These are phyloP conservation scores for Pelargonium fulgidum DNA, from an alignment of 441 rosid genomes.

Conservation along the genomic window DNA sequence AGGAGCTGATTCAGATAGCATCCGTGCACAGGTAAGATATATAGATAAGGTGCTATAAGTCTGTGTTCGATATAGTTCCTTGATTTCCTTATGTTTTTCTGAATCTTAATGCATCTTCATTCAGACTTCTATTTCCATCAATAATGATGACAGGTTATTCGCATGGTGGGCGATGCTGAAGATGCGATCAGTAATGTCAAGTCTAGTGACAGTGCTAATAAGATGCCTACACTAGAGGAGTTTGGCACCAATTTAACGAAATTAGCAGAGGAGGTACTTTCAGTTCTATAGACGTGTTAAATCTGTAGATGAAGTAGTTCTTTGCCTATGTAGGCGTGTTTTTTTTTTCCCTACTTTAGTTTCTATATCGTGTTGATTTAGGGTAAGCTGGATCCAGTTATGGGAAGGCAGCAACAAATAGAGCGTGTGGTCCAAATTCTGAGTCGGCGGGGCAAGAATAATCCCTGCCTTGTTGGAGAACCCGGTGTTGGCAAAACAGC, in stretches of 20 bases:
- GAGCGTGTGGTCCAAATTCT: constrained; percentile 86
- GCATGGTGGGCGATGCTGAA: constrained; percentile 95
- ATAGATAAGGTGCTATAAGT: background rate
- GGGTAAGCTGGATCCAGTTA: constrained; percentile 97
- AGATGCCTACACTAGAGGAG: constrained; percentile 97
- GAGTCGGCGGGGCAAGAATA: constrained; percentile 88
- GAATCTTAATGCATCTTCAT: background rate
- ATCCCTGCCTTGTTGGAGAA: constrained; percentile 97
- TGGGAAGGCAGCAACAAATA: constrained; percentile 85
- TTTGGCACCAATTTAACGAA: constrained; percentile 96
- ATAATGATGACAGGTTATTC: constrained; percentile 54
- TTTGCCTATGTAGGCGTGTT: background rate
- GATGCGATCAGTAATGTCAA: constrained; percentile 70
- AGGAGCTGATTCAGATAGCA: constrained; percentile 83
- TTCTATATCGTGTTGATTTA: constrained; percentile 15
- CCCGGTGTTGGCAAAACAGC: constrained; percentile 99
- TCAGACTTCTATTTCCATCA: background rate
- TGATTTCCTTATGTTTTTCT: no score
- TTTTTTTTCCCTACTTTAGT: background rate
- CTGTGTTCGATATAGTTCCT: no score
- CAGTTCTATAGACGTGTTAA: background rate
- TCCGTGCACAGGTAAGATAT: constrained; percentile 76
- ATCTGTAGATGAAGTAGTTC: background rate
- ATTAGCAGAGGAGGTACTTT: constrained; percentile 84
- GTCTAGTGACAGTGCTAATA: constrained; percentile 56